A percentile compares a stretch with the other conserved stretches of the same genome.
Conservation (phyloP, 352 stramenopile genomes). For the Halophytophthora batemanensis region DNA sequence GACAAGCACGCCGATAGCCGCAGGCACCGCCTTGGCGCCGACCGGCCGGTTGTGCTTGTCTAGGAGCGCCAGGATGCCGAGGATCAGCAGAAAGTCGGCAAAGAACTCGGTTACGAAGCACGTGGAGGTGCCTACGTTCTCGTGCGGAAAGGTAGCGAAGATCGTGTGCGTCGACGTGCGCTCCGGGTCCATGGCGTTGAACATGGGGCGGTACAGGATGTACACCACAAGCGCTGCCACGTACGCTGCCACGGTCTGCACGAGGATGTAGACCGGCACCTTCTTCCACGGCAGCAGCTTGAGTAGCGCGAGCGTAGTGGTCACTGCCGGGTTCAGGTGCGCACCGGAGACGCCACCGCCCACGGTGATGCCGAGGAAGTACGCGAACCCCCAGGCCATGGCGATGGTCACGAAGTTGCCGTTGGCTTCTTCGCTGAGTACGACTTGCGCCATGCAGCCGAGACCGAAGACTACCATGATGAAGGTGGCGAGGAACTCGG, state of each 20-base stretch:
- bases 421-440: constrained; percentile 31
- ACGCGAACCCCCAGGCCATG: constrained; percentile 49
- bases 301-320: constrained; percentile 40
- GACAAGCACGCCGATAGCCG: constrained; percentile 71
- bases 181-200: constrained; percentile 39
- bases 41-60: constrained; percentile 76
- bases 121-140: constrained; percentile 28
- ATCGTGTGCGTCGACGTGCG: constrained; percentile 27
- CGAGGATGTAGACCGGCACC: constrained; percentile 38
- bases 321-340: constrained; percentile 58
- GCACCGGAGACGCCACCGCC: constrained; percentile 41
- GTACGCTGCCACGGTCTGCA: constrained; percentile 39
- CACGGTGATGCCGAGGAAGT: constrained; percentile 50
- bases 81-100: constrained; percentile 40
- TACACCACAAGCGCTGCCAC: constrained; percentile 36
- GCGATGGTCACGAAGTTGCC: constrained; percentile 53
- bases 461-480: constrained; percentile 49
- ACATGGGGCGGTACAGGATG: constrained; percentile 44
- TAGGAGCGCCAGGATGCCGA: constrained; percentile 65
- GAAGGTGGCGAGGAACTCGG: constrained; percentile 55
- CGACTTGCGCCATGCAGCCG: constrained; percentile 46
- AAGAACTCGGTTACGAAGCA: constrained; percentile 42
- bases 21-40: constrained; percentile 59
- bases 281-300: constrained; percentile 40
- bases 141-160: constrained; percentile 36